phyloP scores from a whole-genome alignment of 208 protist species.

The Crithidia expoeki region DNA sequence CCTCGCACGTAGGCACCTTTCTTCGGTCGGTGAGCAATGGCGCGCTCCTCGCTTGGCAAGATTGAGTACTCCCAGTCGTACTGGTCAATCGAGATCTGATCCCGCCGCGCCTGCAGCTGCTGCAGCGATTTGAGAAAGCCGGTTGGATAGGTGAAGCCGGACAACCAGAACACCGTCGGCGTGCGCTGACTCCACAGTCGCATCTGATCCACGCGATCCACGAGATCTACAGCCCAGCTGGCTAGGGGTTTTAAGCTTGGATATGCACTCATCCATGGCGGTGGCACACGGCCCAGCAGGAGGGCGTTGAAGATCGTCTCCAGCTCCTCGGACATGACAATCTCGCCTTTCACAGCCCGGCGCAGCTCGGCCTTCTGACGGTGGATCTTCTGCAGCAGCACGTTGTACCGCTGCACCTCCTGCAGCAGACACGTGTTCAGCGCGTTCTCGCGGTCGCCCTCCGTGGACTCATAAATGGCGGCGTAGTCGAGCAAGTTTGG shows the following conservation, averaged over 20 bases:
- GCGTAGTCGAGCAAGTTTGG: conserved; percentile 90
- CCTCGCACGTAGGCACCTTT: conserved; percentile 97
- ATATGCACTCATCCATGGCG: conserved; percentile 96
- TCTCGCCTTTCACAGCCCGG: conserved; percentile 96
- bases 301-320: conserved; percentile 94
- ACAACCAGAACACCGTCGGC: conserved; percentile 97
- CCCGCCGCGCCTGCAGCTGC: conserved; percentile 93
- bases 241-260: conserved; percentile 97
- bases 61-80: conserved; percentile 98
- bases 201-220: conserved; percentile 94
- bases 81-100: conserved; percentile 96
- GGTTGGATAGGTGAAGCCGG: conserved; percentile 98
- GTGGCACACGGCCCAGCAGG: conserved; percentile 92
- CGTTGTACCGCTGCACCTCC: conserved; percentile 98
- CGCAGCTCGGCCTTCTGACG: conserved; percentile 91
- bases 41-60: conserved; percentile 88
- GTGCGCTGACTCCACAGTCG: conserved; percentile 91
- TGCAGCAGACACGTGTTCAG: conserved; percentile 97
- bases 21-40: conserved; percentile 90
- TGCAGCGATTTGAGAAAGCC: conserved; percentile 98
- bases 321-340: conserved; percentile 97
- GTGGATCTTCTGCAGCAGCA: conserved; percentile 92
- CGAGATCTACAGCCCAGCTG: conserved; percentile 96
- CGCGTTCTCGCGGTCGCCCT: conserved; percentile 89
- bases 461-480: conserved; percentile 88